Conservation (phyloP, 192 early-diverging fungal genomes). For the Spizellomyces punctatus region DNA sequence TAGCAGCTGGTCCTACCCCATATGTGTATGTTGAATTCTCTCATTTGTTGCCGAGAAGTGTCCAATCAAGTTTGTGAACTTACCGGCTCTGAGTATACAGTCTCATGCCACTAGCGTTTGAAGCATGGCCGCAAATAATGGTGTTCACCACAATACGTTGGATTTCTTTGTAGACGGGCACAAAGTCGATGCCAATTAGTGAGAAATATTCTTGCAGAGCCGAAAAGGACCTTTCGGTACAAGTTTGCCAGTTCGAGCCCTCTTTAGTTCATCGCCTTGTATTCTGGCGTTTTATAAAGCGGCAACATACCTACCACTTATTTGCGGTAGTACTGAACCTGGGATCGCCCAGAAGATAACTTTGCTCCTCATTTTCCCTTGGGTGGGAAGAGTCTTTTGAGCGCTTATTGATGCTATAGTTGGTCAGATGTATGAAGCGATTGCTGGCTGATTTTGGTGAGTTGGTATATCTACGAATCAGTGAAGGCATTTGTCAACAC, state of each 20-base stretch:
- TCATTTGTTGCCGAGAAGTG: too few species aligned
- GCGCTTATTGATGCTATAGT: conserved; percentile 44
- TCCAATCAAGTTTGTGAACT: too few species aligned
- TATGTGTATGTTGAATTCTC: too few species aligned
- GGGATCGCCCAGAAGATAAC: conserved; percentile 29
- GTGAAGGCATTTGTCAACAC: neutral
- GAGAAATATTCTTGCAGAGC: conserved; percentile 40
- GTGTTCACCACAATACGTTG: conserved; percentile 44
- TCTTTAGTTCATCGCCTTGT: too few species aligned
- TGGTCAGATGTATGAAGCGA: conserved; percentile 51
- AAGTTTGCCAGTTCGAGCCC: too few species aligned
- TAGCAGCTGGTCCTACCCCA: conserved; percentile 43
- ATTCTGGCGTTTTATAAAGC: neutral
- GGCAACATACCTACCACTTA: conserved; percentile 39
- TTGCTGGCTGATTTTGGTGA: conserved; percentile 30
- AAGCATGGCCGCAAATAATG: conserved; percentile 37
- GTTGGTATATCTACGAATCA: conserved; percentile 12
- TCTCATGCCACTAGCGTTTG: conserved; percentile 43
- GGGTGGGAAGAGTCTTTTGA: neutral
- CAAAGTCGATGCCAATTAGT: conserved; percentile 32
- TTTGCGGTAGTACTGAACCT: conserved; percentile 31
- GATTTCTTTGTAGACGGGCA: conserved; percentile 35
- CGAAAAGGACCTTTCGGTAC: conserved; percentile 29
- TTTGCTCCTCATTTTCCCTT: neutral
- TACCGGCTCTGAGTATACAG: conserved; percentile 30